Percentiles rank a stretch among this genome's conserved stretches.
Evolutionary conservation across 176 grass and related monocot species (phyloP).

Genomic region (Cenchrus purpureus): DNA sequence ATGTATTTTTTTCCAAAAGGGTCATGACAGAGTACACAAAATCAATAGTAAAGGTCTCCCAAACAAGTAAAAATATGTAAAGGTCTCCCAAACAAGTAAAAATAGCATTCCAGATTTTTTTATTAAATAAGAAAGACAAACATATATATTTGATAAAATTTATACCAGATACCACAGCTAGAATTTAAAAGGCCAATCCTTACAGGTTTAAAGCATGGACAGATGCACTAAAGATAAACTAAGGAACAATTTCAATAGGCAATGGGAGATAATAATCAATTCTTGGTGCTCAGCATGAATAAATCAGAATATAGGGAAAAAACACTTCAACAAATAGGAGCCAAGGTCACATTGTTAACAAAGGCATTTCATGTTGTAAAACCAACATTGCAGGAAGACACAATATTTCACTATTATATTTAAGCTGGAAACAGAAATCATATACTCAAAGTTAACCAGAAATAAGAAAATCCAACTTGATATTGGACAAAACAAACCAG

Average conservation of each 20-base stretch:
- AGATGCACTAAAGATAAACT: slow-evolving; percentile 10
- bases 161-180: neutral
- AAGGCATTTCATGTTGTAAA: neutral
- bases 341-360: neutral
- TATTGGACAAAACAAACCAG: neutral
- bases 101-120: neutral
- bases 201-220: neutral
- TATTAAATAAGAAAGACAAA: neutral
- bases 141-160: neutral
- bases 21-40: neutral
- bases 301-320: slow-evolving; percentile 23
- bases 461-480: neutral
- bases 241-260: neutral
- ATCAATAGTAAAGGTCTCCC: neutral
- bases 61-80: too few species aligned
- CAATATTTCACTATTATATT: neutral
- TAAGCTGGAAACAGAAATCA: neutral
- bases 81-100: neutral
- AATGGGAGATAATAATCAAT: neutral
- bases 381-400: neutral
- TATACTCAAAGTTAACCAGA: neutral
- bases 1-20: neutral
- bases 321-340: slow-evolving; percentile 2
- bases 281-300: neutral
- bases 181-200: neutral